Evolutionary conservation across 2,329 filamentous ascomycete species (phyloP), one percentile per base, ranked within the genome.

Genomic region (Daldinia sp.): DNA sequence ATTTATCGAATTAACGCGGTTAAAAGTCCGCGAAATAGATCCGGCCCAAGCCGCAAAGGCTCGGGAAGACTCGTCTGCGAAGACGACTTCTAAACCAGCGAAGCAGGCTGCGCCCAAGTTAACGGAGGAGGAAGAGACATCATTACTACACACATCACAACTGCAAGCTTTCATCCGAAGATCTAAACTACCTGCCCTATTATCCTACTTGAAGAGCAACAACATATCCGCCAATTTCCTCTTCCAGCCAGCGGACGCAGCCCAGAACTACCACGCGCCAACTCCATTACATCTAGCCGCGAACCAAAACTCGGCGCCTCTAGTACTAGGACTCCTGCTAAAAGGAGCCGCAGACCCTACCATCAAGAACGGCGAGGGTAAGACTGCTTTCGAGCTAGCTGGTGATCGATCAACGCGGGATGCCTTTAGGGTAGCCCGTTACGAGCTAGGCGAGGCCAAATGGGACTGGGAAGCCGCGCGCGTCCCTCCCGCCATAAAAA

Each of bases 1-100:
- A 0, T 99, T 97, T 72, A 91, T 96, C 65, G 95, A 99, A 79
- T 84, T 99, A 29, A 99, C 95, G 0, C 84, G 95, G 13, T 84
- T 97, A 13, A 97, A 99, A 77, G 84, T 97, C 47, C 88, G 87
- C 49, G 90, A 91, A 64, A 85, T 98, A 25, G 85, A 92, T 60
- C 90, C 93, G 66, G 84, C 82, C 2, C 83, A 87, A 10, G 81
- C 83, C 62, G 75, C 76, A 30, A 83, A 80, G 69, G 77, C 76
- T 68, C 77, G 78, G 35, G 71, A 79, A 4, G 77, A 83, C 72
- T 76, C 71, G 59, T 71, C 64, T 15, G 68, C 67, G 41, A 82
- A 74, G 76, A 68, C 77, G 3, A 48, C 75, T 6, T 60, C 80
- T 0, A 89, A 88, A 68, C 73, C 79, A 23, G 67, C 76, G 9